Evolutionary conservation across 768 basidiomycete genomes (phyloP), one percentile per base, ranked within the genome.

Genomic region (Termitomyces eurrhizus): DNA sequence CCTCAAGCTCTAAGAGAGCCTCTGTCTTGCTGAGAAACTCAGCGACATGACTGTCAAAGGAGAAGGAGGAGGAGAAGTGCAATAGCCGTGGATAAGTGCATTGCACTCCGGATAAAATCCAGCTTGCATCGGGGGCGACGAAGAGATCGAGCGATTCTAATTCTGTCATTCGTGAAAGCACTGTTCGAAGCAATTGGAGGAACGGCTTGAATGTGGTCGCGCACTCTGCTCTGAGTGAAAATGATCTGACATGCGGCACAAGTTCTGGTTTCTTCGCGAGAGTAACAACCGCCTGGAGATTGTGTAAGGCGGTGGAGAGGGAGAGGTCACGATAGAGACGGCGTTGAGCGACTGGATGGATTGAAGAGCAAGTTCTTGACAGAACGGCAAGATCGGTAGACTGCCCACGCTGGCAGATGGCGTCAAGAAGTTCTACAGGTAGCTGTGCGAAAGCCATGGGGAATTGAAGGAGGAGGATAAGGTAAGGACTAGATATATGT

Each of bases 401-500:
- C 50, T 55, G 48, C 26, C 69, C 66, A 68, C 64, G 57, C 65
- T 70, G 45, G 67, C 73, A 74, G 69, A 90, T 71, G 70, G 72
- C 68, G 74, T 85, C 82, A 65, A 88, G 66, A 66, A 91, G 83
- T 67, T 92, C 90, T 49, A 72, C 63, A 55, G 90, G 89, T 52
- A 90, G 77, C 37, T 62, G 65, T 49, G 72, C 63, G 63, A 83
- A 68, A 64, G 77, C 75, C 83, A 84, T 82, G 69, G 70, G 64
- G 59, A 61, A 65, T 53, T 24, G 56, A 35, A 56, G 52, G 50
- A 64, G 36, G 52, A 58, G 56, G 58, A 58, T 57, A 69, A 68
- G 66, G 69, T 69, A 68, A 63, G 72, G 68, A 71, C 69, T 67
- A 52, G 9, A 13, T n/a, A 24, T 62, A 29, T 29, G 9, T 58